A percentile compares a stretch with the other conserved stretches of the same genome.
These are phyloP conservation scores for Trypanosomatidae sp. DNA, from an alignment of 208 protist genomes.

Conservation along the genomic window DNA sequence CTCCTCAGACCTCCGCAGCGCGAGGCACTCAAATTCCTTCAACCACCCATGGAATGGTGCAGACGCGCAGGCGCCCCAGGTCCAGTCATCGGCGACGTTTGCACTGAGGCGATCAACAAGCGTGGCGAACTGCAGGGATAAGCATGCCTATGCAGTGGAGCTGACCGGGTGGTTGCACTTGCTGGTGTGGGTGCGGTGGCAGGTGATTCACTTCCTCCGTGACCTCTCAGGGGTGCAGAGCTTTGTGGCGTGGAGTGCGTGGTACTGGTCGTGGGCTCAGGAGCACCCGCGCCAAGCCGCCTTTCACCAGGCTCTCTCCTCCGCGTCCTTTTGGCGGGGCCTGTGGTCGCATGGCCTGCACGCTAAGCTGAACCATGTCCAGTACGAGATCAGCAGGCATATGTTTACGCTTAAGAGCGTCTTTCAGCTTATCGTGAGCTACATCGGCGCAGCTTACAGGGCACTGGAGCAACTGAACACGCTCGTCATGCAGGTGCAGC, in stretches of 20 bases:
- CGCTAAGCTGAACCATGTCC: conserved; percentile 16
- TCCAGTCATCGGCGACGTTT: no score
- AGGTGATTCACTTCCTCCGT: conserved; percentile 47
- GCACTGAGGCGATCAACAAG: background rate
- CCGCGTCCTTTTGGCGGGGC: conserved; percentile 38
- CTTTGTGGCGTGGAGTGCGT: conserved; percentile 53
- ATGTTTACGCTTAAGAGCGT: conserved; percentile 49
- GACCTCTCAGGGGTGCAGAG: conserved; percentile 59
- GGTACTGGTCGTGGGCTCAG: conserved; percentile 77
- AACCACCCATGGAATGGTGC: background rate
- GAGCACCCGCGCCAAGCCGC: conserved; percentile 41
- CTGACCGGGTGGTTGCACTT: conserved; percentile 64
- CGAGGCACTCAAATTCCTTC: background rate
- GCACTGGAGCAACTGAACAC: conserved; percentile 52
- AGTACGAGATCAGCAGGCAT: conserved; percentile 36
- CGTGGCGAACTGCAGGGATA: conserved; percentile 10
- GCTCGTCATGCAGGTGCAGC: conserved; percentile 33
- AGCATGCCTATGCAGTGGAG: conserved; percentile 24
- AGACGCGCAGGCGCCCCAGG: background rate
- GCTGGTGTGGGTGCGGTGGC: conserved; percentile 50
- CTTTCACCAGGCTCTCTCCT: conserved; percentile 45
- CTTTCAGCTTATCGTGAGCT: conserved; percentile 54
- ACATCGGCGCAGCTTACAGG: conserved; percentile 48
- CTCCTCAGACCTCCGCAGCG: background rate
- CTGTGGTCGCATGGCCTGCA: conserved; percentile 26